Percentiles rank a stretch among this genome's conserved stretches.
Conservation (phyloP, 257 asterid species). For the Petrea volubilis region DNA sequence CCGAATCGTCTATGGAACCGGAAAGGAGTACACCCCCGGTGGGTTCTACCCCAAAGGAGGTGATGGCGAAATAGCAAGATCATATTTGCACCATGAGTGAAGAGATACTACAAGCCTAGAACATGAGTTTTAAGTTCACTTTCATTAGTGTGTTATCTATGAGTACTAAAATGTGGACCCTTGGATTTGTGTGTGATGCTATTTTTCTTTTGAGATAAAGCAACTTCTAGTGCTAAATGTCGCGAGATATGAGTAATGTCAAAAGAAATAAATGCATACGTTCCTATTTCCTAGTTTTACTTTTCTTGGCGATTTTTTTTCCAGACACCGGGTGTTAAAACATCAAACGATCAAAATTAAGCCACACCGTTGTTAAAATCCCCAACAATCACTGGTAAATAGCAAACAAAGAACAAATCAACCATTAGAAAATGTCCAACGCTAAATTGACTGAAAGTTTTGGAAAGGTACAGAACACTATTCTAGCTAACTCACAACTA, state of each 20-base stretch:
- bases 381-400: neutral
- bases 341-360: no score
- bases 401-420: neutral
- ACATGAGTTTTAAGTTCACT: neutral
- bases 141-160: neutral
- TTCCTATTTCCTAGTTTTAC: no score
- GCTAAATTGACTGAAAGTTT: conserved; percentile 12
- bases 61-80: conserved; percentile 63
- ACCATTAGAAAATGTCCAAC: conserved; percentile 4
- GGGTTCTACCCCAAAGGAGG: conserved; percentile 83
- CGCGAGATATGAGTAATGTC: neutral
- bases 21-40: conserved; percentile 58
- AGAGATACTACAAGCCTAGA: neutral
- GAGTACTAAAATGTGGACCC: neutral
- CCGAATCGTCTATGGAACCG: conserved; percentile 64
- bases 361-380: no score
- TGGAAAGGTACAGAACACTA: conserved; percentile 10
- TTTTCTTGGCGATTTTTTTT: no score
- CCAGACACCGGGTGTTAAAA: no score
- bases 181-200: neutral
- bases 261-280: neutral
- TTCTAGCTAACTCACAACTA: conserved; percentile 8
- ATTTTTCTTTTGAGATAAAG: no score
- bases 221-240: no score
- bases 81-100: conserved; percentile 12